Percentiles rank a stretch among this genome's conserved stretches.
Conservation (phyloP, 768 basidiomycete species). For the Mycena venus region DNA sequence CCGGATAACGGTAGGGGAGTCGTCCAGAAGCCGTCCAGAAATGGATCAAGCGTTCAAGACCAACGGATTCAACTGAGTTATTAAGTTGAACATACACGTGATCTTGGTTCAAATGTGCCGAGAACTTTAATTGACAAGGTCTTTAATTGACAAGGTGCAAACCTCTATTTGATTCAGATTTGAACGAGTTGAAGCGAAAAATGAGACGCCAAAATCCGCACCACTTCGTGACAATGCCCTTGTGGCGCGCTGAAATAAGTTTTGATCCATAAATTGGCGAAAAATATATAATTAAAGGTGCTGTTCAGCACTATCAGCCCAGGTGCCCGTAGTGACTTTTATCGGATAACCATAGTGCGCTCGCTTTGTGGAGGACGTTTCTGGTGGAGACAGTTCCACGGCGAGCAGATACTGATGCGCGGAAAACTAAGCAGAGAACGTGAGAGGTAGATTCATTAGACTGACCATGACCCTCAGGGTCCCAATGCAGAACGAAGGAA, state of each 20-base stretch:
- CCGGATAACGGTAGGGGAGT: not conserved
- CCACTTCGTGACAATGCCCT: too few relatives aligned
- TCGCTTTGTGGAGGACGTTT: conserved; percentile 13
- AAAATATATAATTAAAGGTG: not conserved
- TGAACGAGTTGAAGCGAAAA: too few relatives aligned
- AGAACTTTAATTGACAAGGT: not conserved
- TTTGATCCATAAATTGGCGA: too few relatives aligned
- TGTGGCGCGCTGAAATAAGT: not conserved
- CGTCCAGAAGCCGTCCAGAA: not conserved
- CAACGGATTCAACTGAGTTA: not conserved
- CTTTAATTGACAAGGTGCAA: too few relatives aligned
- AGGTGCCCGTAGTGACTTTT: conserved; percentile 27
- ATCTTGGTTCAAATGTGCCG: not conserved
- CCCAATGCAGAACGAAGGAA: conserved; percentile 21
- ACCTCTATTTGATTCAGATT: too few relatives aligned
- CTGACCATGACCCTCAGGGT: conserved; percentile 19
- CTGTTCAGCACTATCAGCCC: conserved; percentile 22
- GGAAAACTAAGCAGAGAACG: not conserved
- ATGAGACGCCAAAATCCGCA: too few relatives aligned
- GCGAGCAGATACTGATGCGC: conserved; percentile 23
- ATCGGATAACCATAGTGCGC: conserved; percentile 25
- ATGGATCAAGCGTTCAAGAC: not conserved
- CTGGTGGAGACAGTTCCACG: conserved; percentile 23
- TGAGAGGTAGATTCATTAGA: not conserved
- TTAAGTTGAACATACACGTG: conserved; percentile 8